These are phyloP conservation scores for Cutaneotrichosporon cyanovorans DNA, from an alignment of 1,284 basidiomycete species.

Conservation along the genomic window DNA sequence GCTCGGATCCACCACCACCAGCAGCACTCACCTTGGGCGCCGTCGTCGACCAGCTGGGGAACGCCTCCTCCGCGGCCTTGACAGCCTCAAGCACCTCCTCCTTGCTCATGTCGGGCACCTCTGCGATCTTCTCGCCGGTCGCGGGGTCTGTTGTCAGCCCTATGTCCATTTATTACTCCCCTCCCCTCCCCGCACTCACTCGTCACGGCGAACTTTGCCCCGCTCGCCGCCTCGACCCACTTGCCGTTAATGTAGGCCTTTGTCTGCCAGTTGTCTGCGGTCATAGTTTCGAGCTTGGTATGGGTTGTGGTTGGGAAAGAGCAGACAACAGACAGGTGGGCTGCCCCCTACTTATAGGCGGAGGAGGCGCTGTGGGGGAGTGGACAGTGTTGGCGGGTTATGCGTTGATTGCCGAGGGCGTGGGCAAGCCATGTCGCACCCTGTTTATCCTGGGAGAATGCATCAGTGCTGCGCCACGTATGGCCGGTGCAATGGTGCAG, in stretches of 20 bases:
- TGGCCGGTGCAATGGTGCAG: no score
- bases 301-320: no score
- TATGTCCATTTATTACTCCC: no score
- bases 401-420: no score
- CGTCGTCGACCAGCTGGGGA: constrained; percentile 69
- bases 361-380: no score
- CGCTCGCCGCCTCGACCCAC: constrained; percentile 66
- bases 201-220: constrained; percentile 59
- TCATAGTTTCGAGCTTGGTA: constrained; percentile 10
- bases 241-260: constrained; percentile 68
- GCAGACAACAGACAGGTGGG: no score
- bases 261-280: constrained; percentile 10
- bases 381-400: no score
- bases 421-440: no score
- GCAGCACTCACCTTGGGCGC: constrained; percentile 46
- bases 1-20: no score
- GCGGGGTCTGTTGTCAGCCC: constrained; percentile 61
- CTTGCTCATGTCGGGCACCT: constrained; percentile 74
- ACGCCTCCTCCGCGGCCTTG: constrained; percentile 62
- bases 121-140: constrained; percentile 64
- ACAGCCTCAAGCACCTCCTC: constrained; percentile 72
- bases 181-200: constrained; percentile 50
- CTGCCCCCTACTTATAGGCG: no score
- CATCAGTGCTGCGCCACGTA: no score
- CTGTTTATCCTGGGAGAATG: no score